Conservation (phyloP, 2,329 filamentous ascomycete genomes). For the Aspergillus aculeatinus region DNA sequence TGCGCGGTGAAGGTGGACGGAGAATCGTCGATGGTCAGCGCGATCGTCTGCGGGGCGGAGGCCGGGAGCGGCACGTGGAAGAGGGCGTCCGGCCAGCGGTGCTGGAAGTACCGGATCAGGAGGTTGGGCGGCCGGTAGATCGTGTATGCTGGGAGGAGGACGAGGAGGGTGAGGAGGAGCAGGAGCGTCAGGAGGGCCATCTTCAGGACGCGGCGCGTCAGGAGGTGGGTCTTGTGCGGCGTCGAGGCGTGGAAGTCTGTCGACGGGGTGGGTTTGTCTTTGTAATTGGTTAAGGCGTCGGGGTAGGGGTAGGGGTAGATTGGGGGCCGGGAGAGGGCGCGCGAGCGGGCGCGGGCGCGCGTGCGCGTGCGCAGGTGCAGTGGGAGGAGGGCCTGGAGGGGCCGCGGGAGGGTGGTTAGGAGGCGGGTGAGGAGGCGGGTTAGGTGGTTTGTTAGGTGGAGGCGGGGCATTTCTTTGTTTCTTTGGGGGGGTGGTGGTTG, state of each 20-base stretch:
- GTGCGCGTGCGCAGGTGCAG: slow-evolving; percentile 8
- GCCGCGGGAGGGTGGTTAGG: not conserved
- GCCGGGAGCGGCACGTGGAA: slow-evolving; percentile 61
- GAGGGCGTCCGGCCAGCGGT: slow-evolving; percentile 73
- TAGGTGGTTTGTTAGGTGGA: slow-evolving; percentile 6
- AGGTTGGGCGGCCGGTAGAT: slow-evolving; percentile 78
- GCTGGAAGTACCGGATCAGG: slow-evolving; percentile 69
- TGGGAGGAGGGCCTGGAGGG: not conserved
- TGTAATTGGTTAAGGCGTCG: slow-evolving; percentile 24
- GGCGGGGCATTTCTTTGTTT: slow-evolving; percentile 1
- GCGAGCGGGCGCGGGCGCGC: slow-evolving; percentile 15
- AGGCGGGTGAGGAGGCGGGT: not conserved
- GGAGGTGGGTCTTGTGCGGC: slow-evolving; percentile 14
- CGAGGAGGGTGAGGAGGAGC: slow-evolving; percentile 30
- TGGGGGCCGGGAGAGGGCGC: slow-evolving; percentile 32
- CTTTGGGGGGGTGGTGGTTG: not conserved
- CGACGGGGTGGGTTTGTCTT: not conserved
- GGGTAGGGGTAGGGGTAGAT: slow-evolving; percentile 35
- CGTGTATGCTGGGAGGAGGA: slow-evolving; percentile 57
- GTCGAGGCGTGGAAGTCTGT: not conserved
- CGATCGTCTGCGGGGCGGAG: slow-evolving; percentile 60
- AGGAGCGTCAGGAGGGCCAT: slow-evolving; percentile 35
- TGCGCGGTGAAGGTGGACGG: slow-evolving; percentile 70
- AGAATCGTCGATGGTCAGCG: slow-evolving; percentile 83
- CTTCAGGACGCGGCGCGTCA: slow-evolving; percentile 24